Base-by-base conservation (phyloP, 2,329 filamentous ascomycete genomes). In the Trematosphaeria pertusa region DNA sequence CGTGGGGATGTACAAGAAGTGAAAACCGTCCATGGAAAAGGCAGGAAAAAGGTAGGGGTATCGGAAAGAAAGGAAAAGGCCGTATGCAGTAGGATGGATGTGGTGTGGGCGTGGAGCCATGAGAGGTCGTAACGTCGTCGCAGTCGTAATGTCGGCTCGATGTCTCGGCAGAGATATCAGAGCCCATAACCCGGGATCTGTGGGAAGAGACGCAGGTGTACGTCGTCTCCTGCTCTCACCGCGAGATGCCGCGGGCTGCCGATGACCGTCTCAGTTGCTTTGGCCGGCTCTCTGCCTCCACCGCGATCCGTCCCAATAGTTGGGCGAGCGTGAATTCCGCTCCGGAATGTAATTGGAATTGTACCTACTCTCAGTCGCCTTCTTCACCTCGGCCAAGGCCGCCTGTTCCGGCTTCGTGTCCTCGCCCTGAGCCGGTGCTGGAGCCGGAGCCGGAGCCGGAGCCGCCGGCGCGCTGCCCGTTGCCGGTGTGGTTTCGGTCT, bases 341-440 rank as follows among this genome's bases (percentile, higher is more conserved):
- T 18, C 24, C 24, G 42, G 41, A n/a, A 22, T 21, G 22, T 48
- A 53, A 56, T 26, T 45, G 47, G 48, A 60, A 48, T 32, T 48
- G 30, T 46, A 69, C 67, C 49, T 70, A 72, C 69, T 64, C 38
- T 60, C 53, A 41, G 67, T 69, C 21, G 65, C 67, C 42, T 63
- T 56, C 59, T 67, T 71, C 48, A 67, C 56, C 48, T 68, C 65
- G 17, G 67, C 48, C 38, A 61, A 47, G 7, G 63, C 59, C 42
- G 63, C 63, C 38, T 52, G 44, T 55, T 66, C 67, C 12, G 62
- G 54, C 50, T 62, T 61, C 32, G 58, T 65, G 34, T 58, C 35
- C 38, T 67, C 61, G 33, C 36, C 43, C 37, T 55, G 36, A 12
- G 52, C 51, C 20, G 57, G 44, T 4, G 48, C 53, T 14, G 54